Base-by-base conservation (phyloP, 306 rosid genomes). In the Sicyos edulis region DNA sequence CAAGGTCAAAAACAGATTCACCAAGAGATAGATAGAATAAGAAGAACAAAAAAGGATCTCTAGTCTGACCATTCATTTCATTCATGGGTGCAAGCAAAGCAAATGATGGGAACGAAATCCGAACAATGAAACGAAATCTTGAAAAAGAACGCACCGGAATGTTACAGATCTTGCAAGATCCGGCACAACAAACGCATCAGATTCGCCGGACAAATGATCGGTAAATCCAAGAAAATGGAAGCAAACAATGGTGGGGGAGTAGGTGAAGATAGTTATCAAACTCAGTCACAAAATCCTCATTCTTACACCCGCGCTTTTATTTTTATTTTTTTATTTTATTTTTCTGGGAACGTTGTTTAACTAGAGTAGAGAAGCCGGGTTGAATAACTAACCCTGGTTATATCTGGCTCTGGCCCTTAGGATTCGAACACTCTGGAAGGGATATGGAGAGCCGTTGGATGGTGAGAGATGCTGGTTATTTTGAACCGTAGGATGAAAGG, bases 361-460 rank as follows among this genome's bases (percentile, higher is more conserved):
- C 96, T 74, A 74, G n/a, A 74, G 57, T 78, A 49, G 26, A 34
- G 24, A 22, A 29, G 51, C 44, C 2, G 5, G 86, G 91, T 84
- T 87, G 80, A 34, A 37, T 40, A 34, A 19, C 83, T 67, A 79
- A 83, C 82, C 82, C 20, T 19, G 85, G 96, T 89, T 89, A 86
- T 13, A 32, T 69, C 72, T 50, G 66, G 77, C 73, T 32, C 55
- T 44, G 2, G 17, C 45, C 61, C 10, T 21, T 53, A n/a, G 1
- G 71, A 22, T 77, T 71, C 72, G 96, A 93, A 93, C 85, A 61
- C 79, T 88, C 97, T 85, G 81, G 92, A 93, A 90, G 15, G 8
- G 68, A 68, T 0, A 16, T 73, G 63, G 37, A 16, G 56, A 16
- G 13, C 70, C 82, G 86, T 78, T 8, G 0, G 45, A 22, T 55